Conservation (phyloP, 1,284 basidiomycete species). For the Apiotrichum domesticum region DNA sequence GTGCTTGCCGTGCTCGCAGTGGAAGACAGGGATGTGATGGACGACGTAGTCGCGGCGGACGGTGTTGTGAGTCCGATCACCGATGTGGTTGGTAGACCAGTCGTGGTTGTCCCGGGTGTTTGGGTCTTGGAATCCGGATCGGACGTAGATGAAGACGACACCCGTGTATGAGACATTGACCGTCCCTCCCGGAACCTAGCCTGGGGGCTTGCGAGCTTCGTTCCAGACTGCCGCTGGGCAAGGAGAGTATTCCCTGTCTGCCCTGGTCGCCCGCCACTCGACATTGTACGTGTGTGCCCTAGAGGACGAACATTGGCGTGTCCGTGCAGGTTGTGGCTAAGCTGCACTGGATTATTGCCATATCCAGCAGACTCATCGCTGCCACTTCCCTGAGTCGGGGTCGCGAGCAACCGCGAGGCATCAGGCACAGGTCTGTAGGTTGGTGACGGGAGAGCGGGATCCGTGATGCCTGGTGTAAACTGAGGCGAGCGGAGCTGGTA, state of each 20-base stretch:
- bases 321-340: not conserved
- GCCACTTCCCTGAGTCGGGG: not conserved
- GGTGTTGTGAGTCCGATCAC: not conserved
- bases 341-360: not conserved
- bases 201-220: not conserved
- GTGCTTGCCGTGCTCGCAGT: not conserved
- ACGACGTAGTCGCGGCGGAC: not conserved
- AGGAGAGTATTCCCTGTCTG: not conserved
- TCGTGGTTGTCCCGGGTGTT: not conserved
- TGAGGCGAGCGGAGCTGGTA: conserved; percentile 6
- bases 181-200: not conserved
- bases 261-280: not conserved
- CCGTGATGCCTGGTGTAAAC: conserved; percentile 8
- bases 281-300: not conserved
- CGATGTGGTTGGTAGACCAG: not conserved
- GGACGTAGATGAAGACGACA: not conserved
- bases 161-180: not conserved
- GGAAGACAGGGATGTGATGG: not conserved
- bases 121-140: not conserved
- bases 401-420: not conserved
- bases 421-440: conserved; percentile 7
- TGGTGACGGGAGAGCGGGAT: conserved; percentile 12
- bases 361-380: not conserved
- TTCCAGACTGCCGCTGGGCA: not conserved
- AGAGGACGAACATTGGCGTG: not conserved